Evolutionary conservation across 2,329 filamentous ascomycete species (phyloP).

Genomic region (Helicocarpus griseus): DNA sequence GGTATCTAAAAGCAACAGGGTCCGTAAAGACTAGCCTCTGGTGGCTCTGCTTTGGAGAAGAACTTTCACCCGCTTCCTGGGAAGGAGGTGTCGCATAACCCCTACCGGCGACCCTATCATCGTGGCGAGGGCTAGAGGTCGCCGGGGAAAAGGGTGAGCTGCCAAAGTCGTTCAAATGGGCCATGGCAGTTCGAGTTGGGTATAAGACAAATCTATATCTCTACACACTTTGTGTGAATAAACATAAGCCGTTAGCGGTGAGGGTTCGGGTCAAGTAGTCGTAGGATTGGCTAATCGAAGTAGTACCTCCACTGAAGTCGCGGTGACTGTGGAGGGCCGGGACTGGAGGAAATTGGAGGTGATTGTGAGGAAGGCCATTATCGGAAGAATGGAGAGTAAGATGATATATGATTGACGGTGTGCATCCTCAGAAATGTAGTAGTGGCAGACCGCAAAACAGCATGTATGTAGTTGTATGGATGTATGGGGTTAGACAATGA

Average conservation of each 20-base stretch:
- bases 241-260: neutral
- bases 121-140: neutral
- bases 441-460: neutral
- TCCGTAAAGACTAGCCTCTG: conserved; percentile 57
- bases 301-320: neutral
- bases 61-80: conserved; percentile 10
- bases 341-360: neutral
- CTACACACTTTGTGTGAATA: neutral
- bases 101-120: conserved; percentile 1
- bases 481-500: neutral
- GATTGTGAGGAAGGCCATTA: neutral
- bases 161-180: neutral
- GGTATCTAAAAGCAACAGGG: conserved; percentile 59
- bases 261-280: neutral
- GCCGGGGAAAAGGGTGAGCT: neutral
- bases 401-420: neutral
- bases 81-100: conserved; percentile 16
- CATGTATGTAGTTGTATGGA: neutral
- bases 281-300: neutral
- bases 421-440: neutral
- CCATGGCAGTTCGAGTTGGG: neutral
- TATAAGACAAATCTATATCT: neutral
- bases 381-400: neutral
- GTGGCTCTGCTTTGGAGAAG: conserved; percentile 27
- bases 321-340: neutral